Conservation (phyloP, 176 grass and related monocot species). For the Dactylis glomerata region DNA sequence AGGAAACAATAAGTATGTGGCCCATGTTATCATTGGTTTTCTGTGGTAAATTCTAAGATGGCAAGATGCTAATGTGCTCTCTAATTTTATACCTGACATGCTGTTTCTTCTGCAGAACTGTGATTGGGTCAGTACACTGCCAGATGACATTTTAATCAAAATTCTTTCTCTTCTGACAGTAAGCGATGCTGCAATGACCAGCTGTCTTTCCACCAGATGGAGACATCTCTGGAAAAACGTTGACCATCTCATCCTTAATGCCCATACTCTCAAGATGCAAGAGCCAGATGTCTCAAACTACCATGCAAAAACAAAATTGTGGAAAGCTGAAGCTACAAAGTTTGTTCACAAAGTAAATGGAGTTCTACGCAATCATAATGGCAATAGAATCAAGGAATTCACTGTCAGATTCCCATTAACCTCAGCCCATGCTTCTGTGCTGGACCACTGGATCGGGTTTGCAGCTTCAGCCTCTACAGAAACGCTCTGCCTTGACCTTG, state of each 20-base stretch:
- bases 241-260: neutral
- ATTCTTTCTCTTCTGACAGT: slow-evolving; percentile 9
- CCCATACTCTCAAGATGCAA: neutral
- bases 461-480: neutral
- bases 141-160: slow-evolving; percentile 27
- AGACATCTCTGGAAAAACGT: slow-evolving; percentile 11
- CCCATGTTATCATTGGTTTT: neutral
- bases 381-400: slow-evolving; percentile 11
- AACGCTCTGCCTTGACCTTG: neutral
- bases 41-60: neutral
- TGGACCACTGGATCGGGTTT: slow-evolving; percentile 1
- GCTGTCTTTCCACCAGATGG: slow-evolving; percentile 17
- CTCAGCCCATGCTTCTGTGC: neutral
- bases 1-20: neutral
- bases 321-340: neutral
- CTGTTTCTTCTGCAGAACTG: slow-evolving; percentile 1
- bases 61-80: neutral
- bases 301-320: neutral
- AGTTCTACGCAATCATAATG: neutral
- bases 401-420: neutral
- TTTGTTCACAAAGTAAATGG: slow-evolving; percentile 10
- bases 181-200: slow-evolving; percentile 9
- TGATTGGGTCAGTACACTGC: slow-evolving; percentile 15
- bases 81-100: neutral
- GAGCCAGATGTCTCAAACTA: neutral